A percentile compares a stretch with the other conserved stretches of the same genome.
These are phyloP conservation scores for Sideroxylon spinosum DNA, from an alignment of 179 eudicot genomes.

Conservation along the genomic window DNA sequence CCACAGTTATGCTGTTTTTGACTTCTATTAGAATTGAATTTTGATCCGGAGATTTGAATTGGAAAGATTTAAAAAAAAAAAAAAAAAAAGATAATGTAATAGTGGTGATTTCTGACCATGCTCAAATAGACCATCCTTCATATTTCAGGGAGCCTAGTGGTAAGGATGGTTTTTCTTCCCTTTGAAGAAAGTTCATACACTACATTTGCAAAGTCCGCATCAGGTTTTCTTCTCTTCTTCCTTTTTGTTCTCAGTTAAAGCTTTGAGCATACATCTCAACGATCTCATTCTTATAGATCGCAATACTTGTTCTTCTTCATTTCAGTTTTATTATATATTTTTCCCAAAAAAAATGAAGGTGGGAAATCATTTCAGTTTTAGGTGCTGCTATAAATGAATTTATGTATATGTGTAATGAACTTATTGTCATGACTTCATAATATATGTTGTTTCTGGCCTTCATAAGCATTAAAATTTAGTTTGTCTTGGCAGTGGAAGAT, in stretches of 20 bases:
- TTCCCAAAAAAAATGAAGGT: background rate
- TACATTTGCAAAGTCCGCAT: slow-evolving; percentile 93
- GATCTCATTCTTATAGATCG: background rate
- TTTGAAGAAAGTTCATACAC: slow-evolving; percentile 97
- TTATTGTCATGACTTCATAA: background rate
- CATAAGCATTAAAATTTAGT: background rate
- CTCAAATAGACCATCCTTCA: slow-evolving; percentile 13
- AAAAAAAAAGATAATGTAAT: background rate
- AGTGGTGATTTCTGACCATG: slow-evolving; percentile 7
- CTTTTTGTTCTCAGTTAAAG: slow-evolving; percentile 10
- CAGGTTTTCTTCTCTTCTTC: slow-evolving; percentile 60
- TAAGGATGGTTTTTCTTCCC: slow-evolving; percentile 91
- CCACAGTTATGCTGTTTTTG: background rate
- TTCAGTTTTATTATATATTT: background rate
- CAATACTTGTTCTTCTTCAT: background rate
- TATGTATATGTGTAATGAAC: no score
- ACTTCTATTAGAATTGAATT: background rate
- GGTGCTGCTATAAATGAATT: no score
- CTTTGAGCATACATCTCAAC: background rate
- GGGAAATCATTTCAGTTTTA: background rate
- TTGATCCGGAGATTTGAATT: background rate
- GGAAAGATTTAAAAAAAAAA: background rate
- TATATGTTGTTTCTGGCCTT: background rate
- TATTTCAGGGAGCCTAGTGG: slow-evolving; percentile 91
- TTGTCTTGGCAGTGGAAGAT: slow-evolving; percentile 54